phyloP scores from a whole-genome alignment of 2,329 filamentous ascomycete species.

The Calonectria hawksworthii region DNA sequence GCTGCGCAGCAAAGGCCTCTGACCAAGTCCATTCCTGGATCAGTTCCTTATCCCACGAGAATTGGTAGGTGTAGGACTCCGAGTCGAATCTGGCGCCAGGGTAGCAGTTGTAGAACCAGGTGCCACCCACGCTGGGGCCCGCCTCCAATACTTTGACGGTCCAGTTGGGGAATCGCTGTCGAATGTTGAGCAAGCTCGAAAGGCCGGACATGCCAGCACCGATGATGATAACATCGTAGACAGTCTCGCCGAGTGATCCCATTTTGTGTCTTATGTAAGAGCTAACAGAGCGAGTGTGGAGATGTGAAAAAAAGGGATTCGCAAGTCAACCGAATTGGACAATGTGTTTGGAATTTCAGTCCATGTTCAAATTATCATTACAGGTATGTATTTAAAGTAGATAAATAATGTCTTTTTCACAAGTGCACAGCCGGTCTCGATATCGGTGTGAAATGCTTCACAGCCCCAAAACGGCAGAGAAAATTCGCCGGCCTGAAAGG shows the following conservation, averaged over 20 bases:
- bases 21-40: conserved; percentile 16
- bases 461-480: neutral
- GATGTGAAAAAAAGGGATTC: neutral
- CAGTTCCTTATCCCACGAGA: conserved; percentile 19
- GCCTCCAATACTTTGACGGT: conserved; percentile 36
- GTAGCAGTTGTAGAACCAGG: conserved; percentile 45
- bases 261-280: conserved; percentile 4
- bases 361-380: neutral
- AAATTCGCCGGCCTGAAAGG: neutral
- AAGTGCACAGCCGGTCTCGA: too few relatives aligned
- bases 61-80: conserved; percentile 55
- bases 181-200: conserved; percentile 56
- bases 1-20: conserved; percentile 9
- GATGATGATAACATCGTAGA: conserved; percentile 38
- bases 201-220: conserved; percentile 54
- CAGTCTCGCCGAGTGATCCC: conserved; percentile 28
- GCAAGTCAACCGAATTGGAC: neutral
- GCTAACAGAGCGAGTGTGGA: neutral
- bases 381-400: neutral
- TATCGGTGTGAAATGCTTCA: neutral
- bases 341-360: neutral
- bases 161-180: conserved; percentile 45
- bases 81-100: conserved; percentile 54
- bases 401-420: neutral
- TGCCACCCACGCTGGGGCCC: conserved; percentile 39